Percentiles rank a stretch among this genome's conserved stretches.
Evolutionary conservation across 768 basidiomycete genomes (phyloP).

Genomic region (Boletus pseudo-olivaceus): DNA sequence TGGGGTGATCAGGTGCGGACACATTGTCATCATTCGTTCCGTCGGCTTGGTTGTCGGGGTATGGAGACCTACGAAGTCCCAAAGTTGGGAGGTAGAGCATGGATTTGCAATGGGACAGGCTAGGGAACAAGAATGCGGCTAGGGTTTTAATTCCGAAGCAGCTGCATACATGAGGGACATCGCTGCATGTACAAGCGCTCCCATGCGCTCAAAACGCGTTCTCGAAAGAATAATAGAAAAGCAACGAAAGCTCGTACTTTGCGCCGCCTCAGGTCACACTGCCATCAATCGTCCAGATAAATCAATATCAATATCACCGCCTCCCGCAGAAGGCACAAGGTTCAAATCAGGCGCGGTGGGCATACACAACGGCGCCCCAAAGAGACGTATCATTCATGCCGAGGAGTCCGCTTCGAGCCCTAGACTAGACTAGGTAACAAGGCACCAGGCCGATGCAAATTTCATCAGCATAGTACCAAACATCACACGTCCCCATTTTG

Average conservation of each 20-base stretch:
- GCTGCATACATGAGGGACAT: background rate
- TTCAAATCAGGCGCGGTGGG: background rate
- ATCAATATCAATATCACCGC: constrained; percentile 3
- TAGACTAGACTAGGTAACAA: constrained; percentile 11
- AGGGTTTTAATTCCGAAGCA: background rate
- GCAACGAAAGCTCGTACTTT: constrained; percentile 12
- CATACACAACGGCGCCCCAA: background rate
- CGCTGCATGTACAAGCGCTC: background rate
- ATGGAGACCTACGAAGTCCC: background rate
- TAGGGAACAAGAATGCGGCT: background rate
- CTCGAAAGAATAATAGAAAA: constrained; percentile 1
- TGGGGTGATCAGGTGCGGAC: background rate
- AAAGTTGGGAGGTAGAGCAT: background rate
- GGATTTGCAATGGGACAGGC: background rate
- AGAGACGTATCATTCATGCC: background rate
- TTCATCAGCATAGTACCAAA: constrained; percentile 10
- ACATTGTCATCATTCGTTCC: background rate
- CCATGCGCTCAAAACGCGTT: constrained; percentile 2
- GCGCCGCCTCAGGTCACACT: constrained; percentile 11
- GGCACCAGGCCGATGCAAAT: constrained; percentile 2
- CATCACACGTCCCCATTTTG: constrained; percentile 8
- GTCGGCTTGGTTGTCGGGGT: background rate
- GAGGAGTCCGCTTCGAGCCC: background rate
- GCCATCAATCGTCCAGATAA: background rate
- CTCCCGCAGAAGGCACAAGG: background rate